Base-by-base conservation (phyloP, 2,329 filamentous ascomycete genomes). In the Ophiostoma sp. region DNA sequence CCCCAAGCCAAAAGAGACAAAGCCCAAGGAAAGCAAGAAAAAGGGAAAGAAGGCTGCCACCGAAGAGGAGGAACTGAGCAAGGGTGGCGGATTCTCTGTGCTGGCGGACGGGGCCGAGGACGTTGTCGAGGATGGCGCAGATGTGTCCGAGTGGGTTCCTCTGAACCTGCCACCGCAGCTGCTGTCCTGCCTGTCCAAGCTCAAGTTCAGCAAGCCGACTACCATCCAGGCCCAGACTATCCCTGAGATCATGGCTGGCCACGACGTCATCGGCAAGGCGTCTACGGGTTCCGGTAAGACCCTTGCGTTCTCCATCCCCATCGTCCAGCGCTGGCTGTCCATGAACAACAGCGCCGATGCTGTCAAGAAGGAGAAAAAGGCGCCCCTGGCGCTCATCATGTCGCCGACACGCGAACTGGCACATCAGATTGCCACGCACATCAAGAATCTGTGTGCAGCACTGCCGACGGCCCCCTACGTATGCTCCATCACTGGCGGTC, bases 201-300 rank as follows among this genome's bases (percentile, higher is more conserved):
- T 98, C 72, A 90, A 90, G 71, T 98, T 98, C 77, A 77, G 85
- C 4, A 89, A 87, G 71, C 95, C 95, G 0, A 97, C 94, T 0
- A 80, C 86, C 0, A 97, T 99, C 71, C 95, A 99, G 78, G 80
- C 84, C 27, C 84, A 87, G 44, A 84, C 92, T 0, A 96, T 99
- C 75, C 94, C 95, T 0, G 86, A 91, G 69, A 91, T 97, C 65
- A 78, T 94, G 27, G 86, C 87, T 6, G 94, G 94, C 0, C 91
- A 92, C 77, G 94, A 99, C 79, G 90, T 98, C 20, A 91, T 99
- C 73, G 95, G 95, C 60, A 99, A 99, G 81, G 95, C 95, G 1
- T 90, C 94, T 13, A 99, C 95, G 0, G 95, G 95, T 74, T 98
- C 95, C 17, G 95, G 95, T 75, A 99, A 99, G 81, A 99, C 95